Conservation (phyloP, 345 rosid species). For the Ceriops decandra region DNA sequence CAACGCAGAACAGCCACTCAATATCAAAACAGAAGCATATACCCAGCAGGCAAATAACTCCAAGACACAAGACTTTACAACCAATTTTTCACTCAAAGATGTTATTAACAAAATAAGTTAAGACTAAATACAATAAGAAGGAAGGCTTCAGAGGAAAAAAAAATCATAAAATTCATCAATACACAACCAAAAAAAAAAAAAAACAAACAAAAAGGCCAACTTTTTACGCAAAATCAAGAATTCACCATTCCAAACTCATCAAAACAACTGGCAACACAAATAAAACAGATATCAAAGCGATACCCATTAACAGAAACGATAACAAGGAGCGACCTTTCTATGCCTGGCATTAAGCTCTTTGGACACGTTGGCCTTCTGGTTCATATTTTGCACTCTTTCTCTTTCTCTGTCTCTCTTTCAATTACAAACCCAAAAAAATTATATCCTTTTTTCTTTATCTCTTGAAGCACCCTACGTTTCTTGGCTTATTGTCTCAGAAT, state of each 20-base stretch:
- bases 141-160: not conserved
- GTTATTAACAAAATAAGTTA: not conserved
- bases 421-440: not conserved
- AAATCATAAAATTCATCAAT: not conserved
- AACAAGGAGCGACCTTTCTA: conserved; percentile 41
- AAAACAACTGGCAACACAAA: conserved; percentile 7
- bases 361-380: conserved; percentile 61
- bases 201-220: not conserved
- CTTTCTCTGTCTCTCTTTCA: not conserved
- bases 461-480: not conserved
- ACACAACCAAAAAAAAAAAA: not conserved
- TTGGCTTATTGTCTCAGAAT: conserved; percentile 16
- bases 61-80: not conserved
- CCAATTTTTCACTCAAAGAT: not conserved
- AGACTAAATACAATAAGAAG: not conserved
- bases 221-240: not conserved
- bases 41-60: not conserved
- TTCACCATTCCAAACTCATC: conserved; percentile 5
- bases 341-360: conserved; percentile 58
- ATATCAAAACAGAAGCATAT: not conserved
- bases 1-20: not conserved
- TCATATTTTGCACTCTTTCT: conserved; percentile 34
- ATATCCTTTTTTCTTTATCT: not conserved
- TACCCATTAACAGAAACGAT: not conserved
- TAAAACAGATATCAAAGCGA: not conserved